Evolutionary conservation across 805 yeast genomes (phyloP).

Genomic region (Komagataella kurtzmanii): DNA sequence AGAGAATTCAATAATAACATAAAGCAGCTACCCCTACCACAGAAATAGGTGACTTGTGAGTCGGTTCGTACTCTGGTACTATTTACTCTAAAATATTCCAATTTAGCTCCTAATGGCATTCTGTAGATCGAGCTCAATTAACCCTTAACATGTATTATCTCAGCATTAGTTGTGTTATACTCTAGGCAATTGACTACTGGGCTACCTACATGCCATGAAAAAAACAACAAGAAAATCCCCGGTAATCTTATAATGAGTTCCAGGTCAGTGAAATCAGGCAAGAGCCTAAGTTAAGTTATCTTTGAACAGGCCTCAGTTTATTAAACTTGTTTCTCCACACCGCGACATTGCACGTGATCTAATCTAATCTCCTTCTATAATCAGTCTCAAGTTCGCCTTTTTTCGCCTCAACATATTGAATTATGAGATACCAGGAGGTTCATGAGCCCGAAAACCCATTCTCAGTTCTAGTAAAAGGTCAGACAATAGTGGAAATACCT

Average conservation of each 20-base stretch:
- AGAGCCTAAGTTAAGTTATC: too few relatives aligned
- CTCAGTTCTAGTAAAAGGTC: conserved; percentile 58
- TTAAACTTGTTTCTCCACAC: background rate
- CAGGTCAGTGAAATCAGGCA: too few relatives aligned
- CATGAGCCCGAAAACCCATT: conserved; percentile 51
- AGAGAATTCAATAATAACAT: conserved; percentile 55
- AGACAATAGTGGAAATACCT: conserved; percentile 69
- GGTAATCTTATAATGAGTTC: too few relatives aligned
- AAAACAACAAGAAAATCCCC: too few relatives aligned
- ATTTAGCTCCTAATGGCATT: background rate
- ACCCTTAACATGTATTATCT: too few relatives aligned
- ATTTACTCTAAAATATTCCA: background rate
- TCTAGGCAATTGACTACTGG: too few relatives aligned
- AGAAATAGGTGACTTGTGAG: conserved; percentile 4
- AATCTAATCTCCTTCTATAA: background rate
- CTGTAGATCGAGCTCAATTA: too few relatives aligned
- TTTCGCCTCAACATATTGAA: background rate
- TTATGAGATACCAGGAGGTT: background rate
- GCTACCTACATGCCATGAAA: too few relatives aligned
- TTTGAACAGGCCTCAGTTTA: too few relatives aligned
- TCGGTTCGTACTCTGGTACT: background rate
- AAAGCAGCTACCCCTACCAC: conserved; percentile 13
- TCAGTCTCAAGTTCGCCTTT: background rate
- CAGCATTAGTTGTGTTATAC: too few relatives aligned
- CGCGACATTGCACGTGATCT: background rate